Evolutionary conservation across 1,284 basidiomycete genomes (phyloP), one percentile per base, ranked within the genome.

Genomic region (Rhizoctonia solani): DNA sequence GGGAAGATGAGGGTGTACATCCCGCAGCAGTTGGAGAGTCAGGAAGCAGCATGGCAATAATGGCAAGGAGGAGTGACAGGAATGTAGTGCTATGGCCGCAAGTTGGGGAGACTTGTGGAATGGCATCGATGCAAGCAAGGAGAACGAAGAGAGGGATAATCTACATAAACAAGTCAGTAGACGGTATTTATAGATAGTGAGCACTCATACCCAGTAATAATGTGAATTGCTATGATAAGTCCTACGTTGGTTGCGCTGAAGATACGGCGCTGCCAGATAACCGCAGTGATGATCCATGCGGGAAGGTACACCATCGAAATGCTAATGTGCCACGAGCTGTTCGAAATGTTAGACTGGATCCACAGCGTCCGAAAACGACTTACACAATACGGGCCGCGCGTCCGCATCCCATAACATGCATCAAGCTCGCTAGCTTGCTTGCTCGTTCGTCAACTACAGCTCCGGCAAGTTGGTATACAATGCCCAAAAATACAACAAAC

Each of bases 51-150:
- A 89, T 75, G 0, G 87, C 89, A n/a, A 90, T 72, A 59, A 92
- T 85, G 4, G 87, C 87, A 34, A 89, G 81, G 3, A 90, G 72
- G 68, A 92, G 82, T 6, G 84, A 79, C 27, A 87, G 74, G 72
- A 89, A 85, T 0, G 89, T 90, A 5, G 88, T 81, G 79, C 79
- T 3, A 90, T 84, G 0, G 88, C 89, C 0, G 88, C 87, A 6
- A 90, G 81, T 72, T 90, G 87, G 1, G 89, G 87, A 68, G 85
- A 87, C 72, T 87, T 86, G 11, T 84, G 84, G 71, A 90, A 90
- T 1, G 86, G 87, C 21, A 83, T 83, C 1, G 84, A 82, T 46
- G 88, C 76, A 73, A 90, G 86, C 72, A 90, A 82, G 0, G 87
- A 85, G 84, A 86, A 89, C 67, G 85, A 86, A 0, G 87, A 84